These are phyloP conservation scores for Gyromitra esculenta DNA, from an alignment of 2,329 filamentous ascomycete genomes.

Conservation along the genomic window DNA sequence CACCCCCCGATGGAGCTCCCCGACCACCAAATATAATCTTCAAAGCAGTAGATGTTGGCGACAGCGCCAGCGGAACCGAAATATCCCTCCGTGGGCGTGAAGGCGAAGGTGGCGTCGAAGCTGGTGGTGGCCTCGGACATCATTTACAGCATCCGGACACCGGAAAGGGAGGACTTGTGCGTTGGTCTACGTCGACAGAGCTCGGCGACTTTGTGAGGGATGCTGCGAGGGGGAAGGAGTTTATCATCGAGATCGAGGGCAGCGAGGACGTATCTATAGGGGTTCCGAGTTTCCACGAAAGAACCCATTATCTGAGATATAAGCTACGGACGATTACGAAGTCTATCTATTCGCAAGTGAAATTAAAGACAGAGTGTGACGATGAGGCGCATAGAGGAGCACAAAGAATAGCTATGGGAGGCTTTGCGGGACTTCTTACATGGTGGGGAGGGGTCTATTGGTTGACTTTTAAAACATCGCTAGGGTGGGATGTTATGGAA, in stretches of 20 bases:
- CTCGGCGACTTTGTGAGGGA: conserved; percentile 94
- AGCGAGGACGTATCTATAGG: conserved; percentile 76
- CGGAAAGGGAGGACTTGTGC: conserved; percentile 72
- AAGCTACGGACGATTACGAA: conserved; percentile 76
- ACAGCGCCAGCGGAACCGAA: conserved; percentile 14
- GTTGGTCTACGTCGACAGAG: conserved; percentile 88
- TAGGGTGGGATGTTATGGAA: conserved; percentile 83
- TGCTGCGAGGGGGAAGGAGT: conserved; percentile 83
- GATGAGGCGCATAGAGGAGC: conserved; percentile 78
- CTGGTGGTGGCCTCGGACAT: conserved; percentile 75
- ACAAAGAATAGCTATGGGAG: conserved; percentile 80
- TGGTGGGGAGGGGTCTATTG: conserved; percentile 91
- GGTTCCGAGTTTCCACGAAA: conserved; percentile 86
- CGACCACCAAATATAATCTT: conserved; percentile 80
- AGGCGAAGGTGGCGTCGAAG: conserved; percentile 71
- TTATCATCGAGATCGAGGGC: conserved; percentile 83
- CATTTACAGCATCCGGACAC: conserved; percentile 63
- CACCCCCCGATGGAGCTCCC: conserved; percentile 70
- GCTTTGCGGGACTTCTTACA: conserved; percentile 75
- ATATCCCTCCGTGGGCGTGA: conserved; percentile 9
- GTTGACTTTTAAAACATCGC: conserved; percentile 67
- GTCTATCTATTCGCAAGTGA: conserved; percentile 74
- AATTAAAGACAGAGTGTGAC: conserved; percentile 84
- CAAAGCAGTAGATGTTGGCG: conserved; percentile 73
- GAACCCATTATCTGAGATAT: conserved; percentile 85